Base-by-base conservation (phyloP, 805 yeast species). In the Saccharomycopsis selenospora region DNA sequence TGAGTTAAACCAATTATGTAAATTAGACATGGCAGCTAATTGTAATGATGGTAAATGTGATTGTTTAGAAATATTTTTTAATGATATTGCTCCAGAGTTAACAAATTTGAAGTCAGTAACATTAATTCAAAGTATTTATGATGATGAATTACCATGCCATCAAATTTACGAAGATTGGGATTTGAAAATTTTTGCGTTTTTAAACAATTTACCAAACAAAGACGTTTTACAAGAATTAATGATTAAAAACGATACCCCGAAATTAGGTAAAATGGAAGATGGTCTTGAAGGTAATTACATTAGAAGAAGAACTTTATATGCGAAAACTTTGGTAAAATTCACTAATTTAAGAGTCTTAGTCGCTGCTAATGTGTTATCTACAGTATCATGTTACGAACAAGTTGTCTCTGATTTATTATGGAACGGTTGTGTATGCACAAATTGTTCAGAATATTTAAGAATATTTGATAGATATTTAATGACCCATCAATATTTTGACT, bases 241-340 rank as follows among this genome's bases (percentile, higher is more conserved):
- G 7, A 67, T 84, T n/a, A 67, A 72, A 17, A 89, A 83, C 60
- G 68, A 67, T 24, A 76, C 83, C 3, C 85, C 86, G 2, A 30
- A 61, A 2, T 76, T 76, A 57, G 86, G 84, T 0, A 67, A 70
- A 29, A 71, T 80, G 11, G 66, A 62, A 14, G 85, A 82, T 60
- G 86, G 87, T 2, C 74, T 80, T 36, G 91, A 84, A 57, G 95
- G 95, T 0, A 84, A 85, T 56, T 82, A 78, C 55, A 59, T 75
- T 4, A 72, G 88, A 51, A 71, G 88, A 56, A 68, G 76, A 46
- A 70, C 67, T 25, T 57, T 84, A 10, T 82, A 72, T 56, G 69
- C 70, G 22, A 60, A 64, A 0, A 63, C 72, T 0, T 59, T 82
- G 3, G 85, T 85, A 0, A 57, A 67, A 13, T 54, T 77, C 25